Base-by-base conservation (phyloP, 1,139 yeast genomes). In the Debaryomyces nepalensis region DNA sequence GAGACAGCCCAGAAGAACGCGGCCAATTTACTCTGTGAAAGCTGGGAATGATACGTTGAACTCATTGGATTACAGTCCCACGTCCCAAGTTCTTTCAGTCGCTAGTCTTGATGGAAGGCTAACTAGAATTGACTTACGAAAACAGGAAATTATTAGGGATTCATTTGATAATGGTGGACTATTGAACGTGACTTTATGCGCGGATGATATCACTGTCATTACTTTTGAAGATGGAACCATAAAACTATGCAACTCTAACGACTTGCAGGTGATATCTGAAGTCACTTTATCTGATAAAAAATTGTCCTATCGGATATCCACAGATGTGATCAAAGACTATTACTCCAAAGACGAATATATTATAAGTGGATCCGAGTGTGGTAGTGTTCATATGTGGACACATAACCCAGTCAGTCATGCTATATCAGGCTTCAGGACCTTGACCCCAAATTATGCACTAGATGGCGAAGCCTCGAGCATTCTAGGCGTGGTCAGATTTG, bases 21-120 rank as follows among this genome's bases (percentile, higher is more conserved):
- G 33, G 24, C 45, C 51, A 18, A 40, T 54, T 3, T 48, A 42
- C 31, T 27, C 41, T 12, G 16, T 50, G 2, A 54, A 55, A 35
- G 43, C 61, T 19, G 62, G 70, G 9, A 49, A 50, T n/a, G 73
- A 68, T 42, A 63, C 59, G 42, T 50, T 68, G 42, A 64, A 60
- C 39, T 49, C 62, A 14, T 36, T 67, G 15, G 58, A 55, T 12
- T 54, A 43, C 34, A 37, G 45, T n/a, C 39, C 36, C 10, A 26
- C 22, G 10, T 36, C 39, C 7, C 29, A 48, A 10, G 26, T 45
- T 26, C 35, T 62, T 1, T 46, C 48, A 19, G 53, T 58, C 4
- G 64, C 62, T 11, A 63, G 70, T 26, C 61, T 68, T 27, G 64
- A 66, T 39, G 68, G 71, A 2, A 40, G 40, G 12, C 38, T 66